Conservation (phyloP, 345 rosid genomes). For the Angophora floribunda region DNA sequence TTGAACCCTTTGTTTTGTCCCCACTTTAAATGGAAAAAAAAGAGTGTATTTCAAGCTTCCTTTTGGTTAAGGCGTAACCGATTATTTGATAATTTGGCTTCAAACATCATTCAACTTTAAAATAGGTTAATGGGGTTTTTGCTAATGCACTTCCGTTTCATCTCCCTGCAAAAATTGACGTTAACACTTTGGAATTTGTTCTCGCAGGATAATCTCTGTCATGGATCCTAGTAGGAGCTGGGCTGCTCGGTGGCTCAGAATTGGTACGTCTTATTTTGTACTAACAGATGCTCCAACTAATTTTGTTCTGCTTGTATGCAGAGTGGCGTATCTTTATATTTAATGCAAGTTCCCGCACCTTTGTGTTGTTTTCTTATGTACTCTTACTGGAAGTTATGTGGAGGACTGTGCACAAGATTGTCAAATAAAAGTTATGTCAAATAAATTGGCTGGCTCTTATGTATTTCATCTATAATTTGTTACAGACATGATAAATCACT, state of each 20-base stretch:
- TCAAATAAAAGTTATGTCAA: neutral
- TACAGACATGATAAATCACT: neutral
- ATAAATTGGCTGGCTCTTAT: neutral
- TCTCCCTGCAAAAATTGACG: neutral
- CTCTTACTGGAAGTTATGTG: neutral
- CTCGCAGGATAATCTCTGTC: constrained; percentile 73
- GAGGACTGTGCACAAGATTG: neutral
- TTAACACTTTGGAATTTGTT: neutral
- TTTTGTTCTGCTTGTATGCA: neutral
- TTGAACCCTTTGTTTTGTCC: neutral
- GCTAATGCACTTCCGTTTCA: neutral
- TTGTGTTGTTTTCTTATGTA: neutral
- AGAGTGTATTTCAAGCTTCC: neutral
- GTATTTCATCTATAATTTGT: neutral
- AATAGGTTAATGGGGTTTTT: neutral
- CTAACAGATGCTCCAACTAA: neutral
- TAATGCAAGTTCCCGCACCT: neutral
- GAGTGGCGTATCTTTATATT: neutral
- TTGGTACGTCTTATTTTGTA: constrained; percentile 30
- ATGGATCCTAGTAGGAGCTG: constrained; percentile 94
- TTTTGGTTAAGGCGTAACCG: neutral
- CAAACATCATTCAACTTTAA: neutral
- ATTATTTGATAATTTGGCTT: neutral
- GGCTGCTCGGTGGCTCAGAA: constrained; percentile 98
- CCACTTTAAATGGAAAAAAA: neutral